Percentiles rank a stretch among this genome's conserved stretches.
phyloP scores from a whole-genome alignment of 768 basidiomycete species.

The Antrodiella citrinella region DNA sequence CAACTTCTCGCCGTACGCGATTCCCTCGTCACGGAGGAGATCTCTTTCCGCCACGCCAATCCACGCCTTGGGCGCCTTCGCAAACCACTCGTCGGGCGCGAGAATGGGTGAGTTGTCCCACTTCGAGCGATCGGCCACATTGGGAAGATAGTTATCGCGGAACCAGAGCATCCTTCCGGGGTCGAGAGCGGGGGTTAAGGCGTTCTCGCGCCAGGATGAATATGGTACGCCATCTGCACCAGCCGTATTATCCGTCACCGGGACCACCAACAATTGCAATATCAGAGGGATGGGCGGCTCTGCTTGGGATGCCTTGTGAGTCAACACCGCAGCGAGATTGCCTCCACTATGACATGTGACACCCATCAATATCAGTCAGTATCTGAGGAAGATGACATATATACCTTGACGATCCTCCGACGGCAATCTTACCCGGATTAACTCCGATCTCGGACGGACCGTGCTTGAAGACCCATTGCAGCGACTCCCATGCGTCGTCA shows the following conservation, averaged over 20 bases:
- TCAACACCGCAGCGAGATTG: slow-evolving; percentile 58
- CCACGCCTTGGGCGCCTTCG: slow-evolving; percentile 48
- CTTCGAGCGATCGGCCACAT: slow-evolving; percentile 46
- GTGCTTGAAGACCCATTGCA: slow-evolving; percentile 50
- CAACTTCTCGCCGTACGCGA: slow-evolving; percentile 54
- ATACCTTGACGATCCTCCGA: slow-evolving; percentile 69
- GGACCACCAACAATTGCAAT: slow-evolving; percentile 62
- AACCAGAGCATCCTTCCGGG: slow-evolving; percentile 71
- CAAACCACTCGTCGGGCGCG: slow-evolving; percentile 47
- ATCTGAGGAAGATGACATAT: background rate
- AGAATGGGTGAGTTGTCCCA: slow-evolving; percentile 71
- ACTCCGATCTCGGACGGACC: slow-evolving; percentile 39
- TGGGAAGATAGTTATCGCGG: slow-evolving; percentile 59
- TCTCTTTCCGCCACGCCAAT: slow-evolving; percentile 60
- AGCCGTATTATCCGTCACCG: slow-evolving; percentile 67
- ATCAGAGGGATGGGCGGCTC: slow-evolving; percentile 43
- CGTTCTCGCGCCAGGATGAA: slow-evolving; percentile 49
- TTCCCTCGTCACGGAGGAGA: slow-evolving; percentile 58
- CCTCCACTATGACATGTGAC: slow-evolving; percentile 42
- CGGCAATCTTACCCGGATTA: slow-evolving; percentile 48
- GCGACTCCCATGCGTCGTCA: slow-evolving; percentile 59
- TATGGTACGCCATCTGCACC: slow-evolving; percentile 28
- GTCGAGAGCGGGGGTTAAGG: slow-evolving; percentile 48
- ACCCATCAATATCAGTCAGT: background rate
- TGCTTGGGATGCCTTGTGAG: slow-evolving; percentile 50